Percentiles rank a stretch among this genome's conserved stretches.
These are phyloP conservation scores for Delonix regia DNA, from an alignment of 306 rosid species.

Conservation along the genomic window DNA sequence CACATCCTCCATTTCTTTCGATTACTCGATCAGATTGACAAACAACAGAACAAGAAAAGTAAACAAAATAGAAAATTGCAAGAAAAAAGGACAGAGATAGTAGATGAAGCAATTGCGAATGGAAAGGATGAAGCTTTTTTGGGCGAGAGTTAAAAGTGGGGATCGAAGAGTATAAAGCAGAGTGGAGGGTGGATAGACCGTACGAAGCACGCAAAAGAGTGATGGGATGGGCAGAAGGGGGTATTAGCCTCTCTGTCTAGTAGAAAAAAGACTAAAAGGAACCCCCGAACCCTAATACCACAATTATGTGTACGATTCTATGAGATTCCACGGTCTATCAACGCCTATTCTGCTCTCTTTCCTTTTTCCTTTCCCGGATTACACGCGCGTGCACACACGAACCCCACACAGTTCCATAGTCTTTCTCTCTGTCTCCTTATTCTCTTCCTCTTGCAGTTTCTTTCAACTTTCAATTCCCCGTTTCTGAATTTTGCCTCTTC, in stretches of 20 bases:
- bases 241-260: not conserved
- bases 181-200: conserved; percentile 50
- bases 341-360: conserved; percentile 47
- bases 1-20: conserved; percentile 54
- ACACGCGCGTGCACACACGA: conserved; percentile 11
- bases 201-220: conserved; percentile 44
- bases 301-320: conserved; percentile 50
- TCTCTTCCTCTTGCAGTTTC: not conserved
- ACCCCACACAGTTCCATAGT: conserved; percentile 4
- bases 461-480: conserved; percentile 2
- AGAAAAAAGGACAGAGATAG: not conserved
- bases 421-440: not conserved
- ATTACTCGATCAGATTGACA: not conserved
- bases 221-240: conserved; percentile 18
- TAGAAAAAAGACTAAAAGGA: not conserved
- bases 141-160: not conserved
- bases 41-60: not conserved
- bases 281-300: conserved; percentile 34
- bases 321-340: conserved; percentile 60
- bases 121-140: conserved; percentile 25
- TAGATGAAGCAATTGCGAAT: not conserved
- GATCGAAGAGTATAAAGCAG: conserved; percentile 29
- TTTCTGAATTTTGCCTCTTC: conserved; percentile 34
- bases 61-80: not conserved
- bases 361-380: conserved; percentile 18